Percentiles rank a stretch among this genome's conserved stretches.
Conservation (phyloP, 331 rosid genomes). For the Quercus tomentella region DNA sequence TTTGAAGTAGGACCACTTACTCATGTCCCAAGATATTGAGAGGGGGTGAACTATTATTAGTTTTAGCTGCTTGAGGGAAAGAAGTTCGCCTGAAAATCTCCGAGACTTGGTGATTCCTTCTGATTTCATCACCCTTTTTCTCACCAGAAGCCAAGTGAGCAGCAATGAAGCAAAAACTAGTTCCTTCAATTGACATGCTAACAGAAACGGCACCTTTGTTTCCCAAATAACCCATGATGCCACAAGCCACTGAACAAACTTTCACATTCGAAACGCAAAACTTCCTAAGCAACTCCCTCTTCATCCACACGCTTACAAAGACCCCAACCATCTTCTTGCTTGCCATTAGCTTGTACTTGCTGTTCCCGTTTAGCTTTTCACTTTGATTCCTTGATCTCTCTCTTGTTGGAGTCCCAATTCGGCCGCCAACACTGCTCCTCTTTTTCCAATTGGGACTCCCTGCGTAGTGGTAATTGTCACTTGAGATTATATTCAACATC, state of each 20-base stretch:
- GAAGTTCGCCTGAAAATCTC: constrained; percentile 76
- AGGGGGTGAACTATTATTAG: constrained; percentile 43
- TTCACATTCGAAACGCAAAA: constrained; percentile 63
- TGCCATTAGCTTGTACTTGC: constrained; percentile 54
- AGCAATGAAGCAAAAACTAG: constrained; percentile 80
- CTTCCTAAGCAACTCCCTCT: constrained; percentile 49
- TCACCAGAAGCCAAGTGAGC: constrained; percentile 95
- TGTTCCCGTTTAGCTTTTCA: constrained; percentile 14
- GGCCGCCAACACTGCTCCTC: constrained; percentile 11
- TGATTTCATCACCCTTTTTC: constrained; percentile 78
- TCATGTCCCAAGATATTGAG: constrained; percentile 84
- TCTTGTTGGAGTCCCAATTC: constrained; percentile 4
- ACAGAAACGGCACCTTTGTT: constrained; percentile 91
- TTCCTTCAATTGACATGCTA: constrained; percentile 88
- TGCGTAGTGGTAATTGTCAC: constrained; percentile 24
- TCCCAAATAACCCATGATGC: constrained; percentile 93
- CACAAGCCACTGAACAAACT: constrained; percentile 88
- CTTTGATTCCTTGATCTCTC: constrained; percentile 18
- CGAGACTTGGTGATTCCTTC: constrained; percentile 72
- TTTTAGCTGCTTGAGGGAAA: constrained; percentile 48
- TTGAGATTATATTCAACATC: constrained; percentile 24
- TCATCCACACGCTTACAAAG: constrained; percentile 81
- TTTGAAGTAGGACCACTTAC: constrained; percentile 36
- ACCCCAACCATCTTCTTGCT: constrained; percentile 99
- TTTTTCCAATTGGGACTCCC: constrained; percentile 12